Percentiles rank a stretch among this genome's conserved stretches.
Conservation (phyloP, 2,329 filamentous ascomycete genomes). For the Botrytis fragariae region DNA sequence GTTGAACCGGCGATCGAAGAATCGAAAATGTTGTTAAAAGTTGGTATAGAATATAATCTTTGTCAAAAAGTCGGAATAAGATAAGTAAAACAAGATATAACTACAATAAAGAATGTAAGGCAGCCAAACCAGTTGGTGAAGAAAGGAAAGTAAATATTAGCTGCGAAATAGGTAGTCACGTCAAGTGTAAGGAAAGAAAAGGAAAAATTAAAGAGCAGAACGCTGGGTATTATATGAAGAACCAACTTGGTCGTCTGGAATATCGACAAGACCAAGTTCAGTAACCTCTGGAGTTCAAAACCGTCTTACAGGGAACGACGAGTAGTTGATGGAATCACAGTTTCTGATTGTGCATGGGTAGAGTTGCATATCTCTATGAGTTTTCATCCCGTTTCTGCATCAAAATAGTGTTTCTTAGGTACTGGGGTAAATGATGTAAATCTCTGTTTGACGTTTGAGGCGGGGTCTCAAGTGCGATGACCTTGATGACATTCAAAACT, state of each 20-base stretch:
- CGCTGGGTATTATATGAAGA: constrained; percentile 36
- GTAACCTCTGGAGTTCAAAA: constrained; percentile 5
- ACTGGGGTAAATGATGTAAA: constrained; percentile 32
- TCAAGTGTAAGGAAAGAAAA: constrained; percentile 36
- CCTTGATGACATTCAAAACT: constrained; percentile 6
- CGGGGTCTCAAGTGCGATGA: constrained; percentile 24
- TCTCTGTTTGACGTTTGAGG: constrained; percentile 32
- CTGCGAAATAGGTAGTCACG: constrained; percentile 39
- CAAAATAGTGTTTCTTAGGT: constrained; percentile 36
- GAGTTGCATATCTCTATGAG: constrained; percentile 35
- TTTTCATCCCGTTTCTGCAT: constrained; percentile 37
- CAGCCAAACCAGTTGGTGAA: constrained; percentile 53
- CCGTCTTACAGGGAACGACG: constrained; percentile 18
- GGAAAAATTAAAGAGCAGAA: constrained; percentile 27
- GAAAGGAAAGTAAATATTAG: constrained; percentile 46
- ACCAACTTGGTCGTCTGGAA: constrained; percentile 32
- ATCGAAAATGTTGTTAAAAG: constrained; percentile 38
- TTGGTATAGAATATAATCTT: constrained; percentile 47
- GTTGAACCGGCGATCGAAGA: constrained; percentile 38
- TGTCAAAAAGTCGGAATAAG: constrained; percentile 27
- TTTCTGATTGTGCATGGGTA: constrained; percentile 40
- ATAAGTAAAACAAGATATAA: constrained; percentile 31
- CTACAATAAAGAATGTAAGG: constrained; percentile 49
- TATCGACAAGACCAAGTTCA: constrained; percentile 20
- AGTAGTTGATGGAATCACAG: constrained; percentile 34